Base-by-base conservation (phyloP, 192 early-diverging fungal species). In the Umbelopsis isabellina region DNA sequence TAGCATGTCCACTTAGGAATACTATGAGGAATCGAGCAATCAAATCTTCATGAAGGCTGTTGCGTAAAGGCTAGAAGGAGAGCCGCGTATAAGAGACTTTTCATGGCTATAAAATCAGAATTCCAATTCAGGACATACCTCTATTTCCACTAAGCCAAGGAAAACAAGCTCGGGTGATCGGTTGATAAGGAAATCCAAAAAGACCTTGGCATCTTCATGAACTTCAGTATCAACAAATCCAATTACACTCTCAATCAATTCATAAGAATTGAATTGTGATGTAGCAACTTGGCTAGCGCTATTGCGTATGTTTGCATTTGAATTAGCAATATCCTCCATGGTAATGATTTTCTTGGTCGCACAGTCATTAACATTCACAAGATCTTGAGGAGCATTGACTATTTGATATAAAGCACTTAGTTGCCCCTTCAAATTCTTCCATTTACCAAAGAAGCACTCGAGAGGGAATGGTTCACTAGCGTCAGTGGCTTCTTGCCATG, bases 131-230 rank as follows among this genome's bases (percentile, higher is more conserved):
- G 9, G 9, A 70, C 68, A 58, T 79, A 87, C 89, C 67, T 83
- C 75, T 65, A 90, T 76, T 72, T 91, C 90, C 15, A 89, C 87
- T 33, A 95, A 81, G 0, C 88, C 91, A 27, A 94, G 72, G 27
- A 92, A 81, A 9, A 95, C 44, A 10, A 95, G 73, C 68, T 95
- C 94, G 6, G 94, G 91, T 18, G 89, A 76, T 53, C 84, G 82
- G 48, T 90, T 87, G 20, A 65, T 65, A 11, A 85, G 86, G 25
- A 72, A 46, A 25, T 93, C 90, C 65, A 94, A 75, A 53, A 91
- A 79, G 8, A 83, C 77, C 74, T 86, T 86, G 49, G 87, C 87
- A 37, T 90, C 89, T 9, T 88, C 91, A 46, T 76, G 72, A 11
- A 81, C 80, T 2, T 80, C 81, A 61, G 83, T 80, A 68, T 91